Conservation (phyloP, 768 basidiomycete genomes). For the Lepiota subincarnata region DNA sequence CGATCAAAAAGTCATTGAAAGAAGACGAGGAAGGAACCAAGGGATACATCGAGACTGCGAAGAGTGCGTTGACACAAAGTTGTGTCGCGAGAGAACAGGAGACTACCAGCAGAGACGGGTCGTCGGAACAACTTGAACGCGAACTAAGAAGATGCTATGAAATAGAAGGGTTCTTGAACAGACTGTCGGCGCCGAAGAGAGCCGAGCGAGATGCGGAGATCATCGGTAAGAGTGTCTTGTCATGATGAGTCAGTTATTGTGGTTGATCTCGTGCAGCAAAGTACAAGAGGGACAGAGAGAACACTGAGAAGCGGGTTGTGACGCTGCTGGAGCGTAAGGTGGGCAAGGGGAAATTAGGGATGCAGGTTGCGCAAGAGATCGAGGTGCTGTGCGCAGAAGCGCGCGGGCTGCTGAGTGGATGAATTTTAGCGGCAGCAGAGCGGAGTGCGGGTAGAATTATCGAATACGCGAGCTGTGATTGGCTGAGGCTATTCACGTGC, state of each 20-base stretch:
- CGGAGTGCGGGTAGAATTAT: constrained; percentile 22
- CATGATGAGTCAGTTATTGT: neutral
- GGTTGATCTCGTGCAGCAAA: neutral
- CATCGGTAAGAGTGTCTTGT: neutral
- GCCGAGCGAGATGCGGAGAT: neutral
- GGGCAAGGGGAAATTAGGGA: constrained; percentile 16
- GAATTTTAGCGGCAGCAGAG: constrained; percentile 5
- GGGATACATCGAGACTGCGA: neutral
- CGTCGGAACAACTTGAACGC: neutral
- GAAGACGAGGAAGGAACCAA: neutral
- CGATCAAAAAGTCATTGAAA: neutral
- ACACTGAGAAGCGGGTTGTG: neutral
- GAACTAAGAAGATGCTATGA: neutral
- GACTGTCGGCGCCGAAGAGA: neutral
- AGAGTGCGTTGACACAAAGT: neutral
- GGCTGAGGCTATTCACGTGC: constrained; percentile 38
- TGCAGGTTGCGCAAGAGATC: constrained; percentile 17
- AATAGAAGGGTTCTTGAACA: neutral
- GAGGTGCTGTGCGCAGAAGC: constrained; percentile 13
- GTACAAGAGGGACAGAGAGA: neutral
- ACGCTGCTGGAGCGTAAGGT: constrained; percentile 18
- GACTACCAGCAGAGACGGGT: neutral
- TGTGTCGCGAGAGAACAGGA: neutral
- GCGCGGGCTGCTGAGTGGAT: constrained; percentile 12
- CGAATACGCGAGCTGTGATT: constrained; percentile 27